These are phyloP conservation scores for Mycosarcoma maydis DNA, from an alignment of 1,284 basidiomycete genomes.

Conservation along the genomic window DNA sequence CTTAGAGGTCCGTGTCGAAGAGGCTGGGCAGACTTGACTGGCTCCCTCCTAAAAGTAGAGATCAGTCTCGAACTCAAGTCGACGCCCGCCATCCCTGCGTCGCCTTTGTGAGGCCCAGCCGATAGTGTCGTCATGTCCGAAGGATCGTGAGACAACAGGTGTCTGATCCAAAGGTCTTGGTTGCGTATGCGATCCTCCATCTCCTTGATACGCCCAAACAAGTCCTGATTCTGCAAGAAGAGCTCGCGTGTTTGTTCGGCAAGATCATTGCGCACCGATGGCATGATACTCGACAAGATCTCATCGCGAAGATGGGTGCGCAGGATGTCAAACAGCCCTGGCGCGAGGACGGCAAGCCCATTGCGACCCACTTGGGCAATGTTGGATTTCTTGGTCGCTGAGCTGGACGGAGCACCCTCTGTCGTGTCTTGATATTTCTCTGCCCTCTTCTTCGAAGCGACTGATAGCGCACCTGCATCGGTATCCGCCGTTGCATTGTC, in stretches of 20 bases:
- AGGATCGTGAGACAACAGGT: slow-evolving; percentile 32
- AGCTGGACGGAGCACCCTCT: background rate
- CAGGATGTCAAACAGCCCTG: slow-evolving; percentile 45
- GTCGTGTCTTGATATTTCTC: slow-evolving; percentile 1
- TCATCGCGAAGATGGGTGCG: slow-evolving; percentile 46
- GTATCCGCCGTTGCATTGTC: slow-evolving; percentile 6
- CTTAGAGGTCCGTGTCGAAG: slow-evolving; percentile 10
- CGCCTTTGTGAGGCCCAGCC: slow-evolving; percentile 12
- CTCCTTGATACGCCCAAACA: slow-evolving; percentile 39
- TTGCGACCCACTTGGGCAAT: slow-evolving; percentile 47
- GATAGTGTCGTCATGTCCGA: slow-evolving; percentile 20
- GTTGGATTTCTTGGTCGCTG: slow-evolving; percentile 23
- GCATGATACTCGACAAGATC: slow-evolving; percentile 45
- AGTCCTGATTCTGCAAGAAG: slow-evolving; percentile 44
- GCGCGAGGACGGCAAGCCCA: slow-evolving; percentile 45
- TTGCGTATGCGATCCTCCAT: slow-evolving; percentile 45
- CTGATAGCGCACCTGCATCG: slow-evolving; percentile 8
- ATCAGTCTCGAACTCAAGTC: slow-evolving; percentile 10
- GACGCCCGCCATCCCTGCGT: slow-evolving; percentile 7
- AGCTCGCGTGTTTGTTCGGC: slow-evolving; percentile 48
- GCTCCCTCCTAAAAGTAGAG: slow-evolving; percentile 9
- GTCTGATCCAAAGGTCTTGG: slow-evolving; percentile 45
- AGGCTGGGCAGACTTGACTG: slow-evolving; percentile 2
- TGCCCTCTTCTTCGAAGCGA: slow-evolving; percentile 9
- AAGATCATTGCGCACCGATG: slow-evolving; percentile 42